Conservation (phyloP, 2,329 filamentous ascomycete genomes). For the Diplodia corticola region DNA sequence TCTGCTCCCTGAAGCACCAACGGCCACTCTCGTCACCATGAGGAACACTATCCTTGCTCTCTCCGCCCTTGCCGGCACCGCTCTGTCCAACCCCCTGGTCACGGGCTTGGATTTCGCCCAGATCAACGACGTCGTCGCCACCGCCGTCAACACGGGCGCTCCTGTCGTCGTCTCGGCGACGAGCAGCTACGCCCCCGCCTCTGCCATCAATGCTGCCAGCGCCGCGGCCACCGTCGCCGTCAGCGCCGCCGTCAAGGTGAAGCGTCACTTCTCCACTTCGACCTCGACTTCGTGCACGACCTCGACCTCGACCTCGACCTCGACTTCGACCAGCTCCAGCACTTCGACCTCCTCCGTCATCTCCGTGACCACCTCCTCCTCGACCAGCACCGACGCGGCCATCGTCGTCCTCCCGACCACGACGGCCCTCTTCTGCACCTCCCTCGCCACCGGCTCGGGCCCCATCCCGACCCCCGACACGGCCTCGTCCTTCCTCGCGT, state of each 20-base stretch:
- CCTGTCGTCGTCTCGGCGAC: not conserved
- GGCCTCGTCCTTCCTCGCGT: not conserved
- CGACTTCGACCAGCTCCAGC: not conserved
- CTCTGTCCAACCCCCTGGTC: conserved; percentile 4
- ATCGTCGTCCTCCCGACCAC: not conserved
- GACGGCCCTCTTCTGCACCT: not conserved
- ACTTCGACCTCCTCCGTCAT: not conserved
- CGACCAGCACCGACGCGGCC: not conserved
- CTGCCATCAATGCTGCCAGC: conserved; percentile 2
- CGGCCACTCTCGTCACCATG: conserved; percentile 12
- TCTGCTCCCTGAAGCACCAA: not conserved
- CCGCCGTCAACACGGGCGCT: not conserved
- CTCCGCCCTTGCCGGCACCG: conserved; percentile 17
- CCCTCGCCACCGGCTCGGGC: not conserved
- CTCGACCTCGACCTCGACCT: not conserved
- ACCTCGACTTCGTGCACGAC: not conserved
- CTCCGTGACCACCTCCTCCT: not conserved
- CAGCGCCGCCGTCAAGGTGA: conserved; percentile 1
- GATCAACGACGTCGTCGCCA: conserved; percentile 11
- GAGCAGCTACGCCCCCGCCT: not conserved
- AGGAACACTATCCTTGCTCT: conserved; percentile 18
- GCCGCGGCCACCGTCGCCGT: not conserved
- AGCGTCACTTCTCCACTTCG: not conserved
- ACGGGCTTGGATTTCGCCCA: conserved; percentile 2
- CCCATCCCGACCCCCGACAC: conserved; percentile 10